Evolutionary conservation across 805 yeast species (phyloP).

Genomic region (Myxozyma neglecta): DNA sequence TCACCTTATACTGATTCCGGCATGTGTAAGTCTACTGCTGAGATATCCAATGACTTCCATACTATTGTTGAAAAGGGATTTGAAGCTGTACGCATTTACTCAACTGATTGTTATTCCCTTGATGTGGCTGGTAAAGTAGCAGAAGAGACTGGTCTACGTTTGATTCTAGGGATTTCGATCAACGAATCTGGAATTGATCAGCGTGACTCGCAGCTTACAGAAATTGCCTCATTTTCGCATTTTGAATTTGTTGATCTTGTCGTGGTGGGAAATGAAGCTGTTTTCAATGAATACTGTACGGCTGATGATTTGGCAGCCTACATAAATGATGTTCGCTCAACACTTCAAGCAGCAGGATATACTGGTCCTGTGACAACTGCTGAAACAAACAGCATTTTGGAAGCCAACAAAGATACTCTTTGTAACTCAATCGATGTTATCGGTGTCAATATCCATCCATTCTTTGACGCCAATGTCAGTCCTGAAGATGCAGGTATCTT

Average conservation of each 20-base stretch:
- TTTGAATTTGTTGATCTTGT: constrained; percentile 75
- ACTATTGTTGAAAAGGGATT: constrained; percentile 63
- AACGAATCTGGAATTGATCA: constrained; percentile 62
- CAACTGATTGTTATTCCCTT: constrained; percentile 79
- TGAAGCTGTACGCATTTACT: constrained; percentile 69
- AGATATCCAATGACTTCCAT: constrained; percentile 60
- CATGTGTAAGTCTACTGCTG: constrained; percentile 60
- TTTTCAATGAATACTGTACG: constrained; percentile 61
- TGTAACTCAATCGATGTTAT: constrained; percentile 75
- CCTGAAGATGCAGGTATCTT: constrained; percentile 73
- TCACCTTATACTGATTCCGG: constrained; percentile 60
- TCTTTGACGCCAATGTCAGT: constrained; percentile 62
- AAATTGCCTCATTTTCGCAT: constrained; percentile 50
- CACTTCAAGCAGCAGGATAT: constrained; percentile 67
- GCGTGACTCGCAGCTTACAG: constrained; percentile 47
- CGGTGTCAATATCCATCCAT: constrained; percentile 82
- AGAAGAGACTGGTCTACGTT: constrained; percentile 49
- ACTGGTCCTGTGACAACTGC: constrained; percentile 75
- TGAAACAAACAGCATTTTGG: constrained; percentile 78
- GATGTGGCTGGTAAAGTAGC: constrained; percentile 46
- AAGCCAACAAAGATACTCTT: constrained; percentile 55
- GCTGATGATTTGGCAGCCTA: constrained; percentile 63
- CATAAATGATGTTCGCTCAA: constrained; percentile 60
- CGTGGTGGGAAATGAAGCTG: constrained; percentile 88
- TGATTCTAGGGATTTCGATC: constrained; percentile 89